Evolutionary conservation across 1,139 yeast species (phyloP).

Genomic region (Pneumocystis murina): DNA sequence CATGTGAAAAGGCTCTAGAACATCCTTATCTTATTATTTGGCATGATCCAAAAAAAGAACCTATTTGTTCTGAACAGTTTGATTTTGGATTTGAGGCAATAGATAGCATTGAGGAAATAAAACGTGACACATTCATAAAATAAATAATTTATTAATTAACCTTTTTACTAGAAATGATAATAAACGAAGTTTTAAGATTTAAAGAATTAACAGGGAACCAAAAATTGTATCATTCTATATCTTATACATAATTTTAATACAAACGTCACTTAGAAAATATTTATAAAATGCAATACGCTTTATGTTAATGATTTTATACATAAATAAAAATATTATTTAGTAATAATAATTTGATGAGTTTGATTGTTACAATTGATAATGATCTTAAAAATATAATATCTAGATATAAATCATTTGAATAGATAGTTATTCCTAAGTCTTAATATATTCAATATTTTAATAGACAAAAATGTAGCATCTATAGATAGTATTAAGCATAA

Average conservation of each 20-base stretch:
- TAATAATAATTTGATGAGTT: not conserved
- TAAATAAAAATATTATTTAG: not conserved
- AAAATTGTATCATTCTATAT: not conserved
- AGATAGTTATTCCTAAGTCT: not conserved
- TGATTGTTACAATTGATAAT: not conserved
- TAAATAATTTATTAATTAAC: not conserved
- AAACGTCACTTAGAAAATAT: not conserved
- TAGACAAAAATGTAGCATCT: not conserved
- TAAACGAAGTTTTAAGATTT: conserved; percentile 67
- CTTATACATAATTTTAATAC: not conserved
- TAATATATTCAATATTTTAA: not conserved
- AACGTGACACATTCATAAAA: conserved; percentile 19
- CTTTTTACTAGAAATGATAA: conserved; percentile 36
- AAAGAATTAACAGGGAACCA: conserved; percentile 59
- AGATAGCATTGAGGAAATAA: conserved; percentile 66
- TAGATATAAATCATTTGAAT: not conserved
- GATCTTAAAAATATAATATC: not conserved
- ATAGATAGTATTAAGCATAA: not conserved
- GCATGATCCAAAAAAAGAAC: conserved; percentile 96
- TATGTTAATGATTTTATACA: not conserved
- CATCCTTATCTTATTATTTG: conserved; percentile 84
- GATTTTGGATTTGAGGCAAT: conserved; percentile 83
- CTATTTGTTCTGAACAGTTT: conserved; percentile 65
- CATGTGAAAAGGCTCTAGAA: conserved; percentile 74
- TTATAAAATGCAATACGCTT: not conserved